These are phyloP conservation scores for Vitis vinifera DNA, from an alignment of 164 flowering plant genomes.

Conservation along the genomic window DNA sequence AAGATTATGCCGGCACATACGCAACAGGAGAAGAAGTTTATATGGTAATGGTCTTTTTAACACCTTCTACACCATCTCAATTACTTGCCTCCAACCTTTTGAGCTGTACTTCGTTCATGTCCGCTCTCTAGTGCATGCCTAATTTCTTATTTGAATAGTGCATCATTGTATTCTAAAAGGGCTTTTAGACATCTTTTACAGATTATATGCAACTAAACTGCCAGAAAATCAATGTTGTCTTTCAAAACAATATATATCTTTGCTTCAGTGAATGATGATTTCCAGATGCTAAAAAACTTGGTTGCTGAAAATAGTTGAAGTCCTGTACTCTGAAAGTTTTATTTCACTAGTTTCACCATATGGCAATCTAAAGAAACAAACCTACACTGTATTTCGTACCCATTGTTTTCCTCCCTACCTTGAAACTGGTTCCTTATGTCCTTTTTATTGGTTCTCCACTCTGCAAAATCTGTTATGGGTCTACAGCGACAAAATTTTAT, in stretches of 20 bases:
- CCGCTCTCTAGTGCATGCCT: not conserved
- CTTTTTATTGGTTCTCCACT: not conserved
- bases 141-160: not conserved
- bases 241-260: no score
- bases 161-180: not conserved
- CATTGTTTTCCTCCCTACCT: not conserved
- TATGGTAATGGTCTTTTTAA: constrained; percentile 34
- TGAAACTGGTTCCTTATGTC: not conserved
- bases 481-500: not conserved
- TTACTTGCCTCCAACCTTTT: not conserved
- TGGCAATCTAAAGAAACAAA: not conserved
- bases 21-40: constrained; percentile 54
- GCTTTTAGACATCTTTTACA: no score
- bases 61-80: not conserved
- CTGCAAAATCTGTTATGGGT: not conserved
- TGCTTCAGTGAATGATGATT: not conserved
- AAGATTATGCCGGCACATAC: constrained; percentile 36
- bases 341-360: not conserved
- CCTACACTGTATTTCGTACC: not conserved
- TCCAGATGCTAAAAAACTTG: not conserved
- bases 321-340: not conserved
- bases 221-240: no score
- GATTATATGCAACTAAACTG: no score
- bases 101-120: not conserved
- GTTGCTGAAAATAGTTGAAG: not conserved